phyloP scores from a whole-genome alignment of 2,329 filamentous ascomycete species.

The Orbilia blumenaviensis region DNA sequence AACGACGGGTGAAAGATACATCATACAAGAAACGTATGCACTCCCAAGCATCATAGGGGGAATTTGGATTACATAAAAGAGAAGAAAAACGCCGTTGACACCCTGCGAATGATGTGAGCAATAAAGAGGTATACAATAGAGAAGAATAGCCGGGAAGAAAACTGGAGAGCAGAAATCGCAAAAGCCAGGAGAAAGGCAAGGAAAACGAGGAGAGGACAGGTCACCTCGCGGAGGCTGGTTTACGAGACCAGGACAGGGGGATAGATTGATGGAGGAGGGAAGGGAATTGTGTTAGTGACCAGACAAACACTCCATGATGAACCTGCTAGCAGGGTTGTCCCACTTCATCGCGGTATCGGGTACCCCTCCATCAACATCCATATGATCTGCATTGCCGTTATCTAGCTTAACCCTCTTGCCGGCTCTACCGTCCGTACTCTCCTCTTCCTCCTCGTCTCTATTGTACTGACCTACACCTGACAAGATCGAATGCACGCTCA shows the following conservation, averaged over 20 bases:
- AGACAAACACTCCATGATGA: slow-evolving; percentile 51
- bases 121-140: too few species aligned
- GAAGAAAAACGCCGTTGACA: slow-evolving; percentile 33
- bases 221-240: too few species aligned
- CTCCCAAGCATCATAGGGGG: not conserved
- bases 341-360: slow-evolving; percentile 46
- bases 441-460: slow-evolving; percentile 42
- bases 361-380: slow-evolving; percentile 45
- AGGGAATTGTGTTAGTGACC: slow-evolving; percentile 26
- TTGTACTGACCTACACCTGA: slow-evolving; percentile 32
- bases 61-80: not conserved
- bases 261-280: not conserved
- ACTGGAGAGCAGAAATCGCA: too few species aligned
- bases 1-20: too few species aligned
- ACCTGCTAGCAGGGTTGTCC: slow-evolving; percentile 50
- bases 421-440: slow-evolving; percentile 9
- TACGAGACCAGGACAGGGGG: too few species aligned
- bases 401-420: slow-evolving; percentile 41
- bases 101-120: slow-evolving; percentile 32
- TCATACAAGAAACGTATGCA: not conserved
- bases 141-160: too few species aligned
- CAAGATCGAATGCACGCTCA: slow-evolving; percentile 49
- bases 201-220: too few species aligned
- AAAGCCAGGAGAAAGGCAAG: too few species aligned
- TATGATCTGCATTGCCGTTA: slow-evolving; percentile 29